phyloP scores from a whole-genome alignment of 2,329 filamentous ascomycete species.

The Fusarium vanettenii region DNA sequence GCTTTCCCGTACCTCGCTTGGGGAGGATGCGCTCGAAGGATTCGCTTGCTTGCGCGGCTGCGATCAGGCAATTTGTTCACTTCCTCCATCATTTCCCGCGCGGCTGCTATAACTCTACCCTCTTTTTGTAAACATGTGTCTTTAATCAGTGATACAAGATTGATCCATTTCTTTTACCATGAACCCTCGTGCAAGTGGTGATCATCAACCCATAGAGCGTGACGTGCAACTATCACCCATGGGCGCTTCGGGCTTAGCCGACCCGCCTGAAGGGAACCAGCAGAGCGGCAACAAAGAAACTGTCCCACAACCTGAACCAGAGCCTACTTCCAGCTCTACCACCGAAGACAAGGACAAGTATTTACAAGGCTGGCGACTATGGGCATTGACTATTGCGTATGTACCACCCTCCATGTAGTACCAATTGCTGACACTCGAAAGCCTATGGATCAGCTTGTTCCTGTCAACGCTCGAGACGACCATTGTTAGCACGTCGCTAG shows the following conservation, averaged over 20 bases:
- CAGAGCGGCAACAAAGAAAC: neutral
- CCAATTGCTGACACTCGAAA: neutral
- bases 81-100: neutral
- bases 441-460: constrained; percentile 37
- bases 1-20: neutral
- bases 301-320: too few relatives aligned
- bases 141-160: neutral
- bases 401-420: neutral
- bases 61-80: neutral
- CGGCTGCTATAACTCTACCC: neutral
- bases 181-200: neutral
- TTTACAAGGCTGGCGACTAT: neutral
- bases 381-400: neutral
- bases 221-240: neutral
- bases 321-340: neutral
- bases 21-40: neutral
- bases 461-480: constrained; percentile 61
- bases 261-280: neutral
- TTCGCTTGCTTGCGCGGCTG: neutral
- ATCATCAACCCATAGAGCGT: neutral
- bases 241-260: neutral
- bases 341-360: neutral
- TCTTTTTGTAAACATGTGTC: neutral
- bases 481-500: constrained; percentile 63
- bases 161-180: neutral